A percentile compares a stretch with the other conserved stretches of the same genome.
phyloP scores from a whole-genome alignment of 1,284 basidiomycete species.

The Ganoderma multipileum region DNA sequence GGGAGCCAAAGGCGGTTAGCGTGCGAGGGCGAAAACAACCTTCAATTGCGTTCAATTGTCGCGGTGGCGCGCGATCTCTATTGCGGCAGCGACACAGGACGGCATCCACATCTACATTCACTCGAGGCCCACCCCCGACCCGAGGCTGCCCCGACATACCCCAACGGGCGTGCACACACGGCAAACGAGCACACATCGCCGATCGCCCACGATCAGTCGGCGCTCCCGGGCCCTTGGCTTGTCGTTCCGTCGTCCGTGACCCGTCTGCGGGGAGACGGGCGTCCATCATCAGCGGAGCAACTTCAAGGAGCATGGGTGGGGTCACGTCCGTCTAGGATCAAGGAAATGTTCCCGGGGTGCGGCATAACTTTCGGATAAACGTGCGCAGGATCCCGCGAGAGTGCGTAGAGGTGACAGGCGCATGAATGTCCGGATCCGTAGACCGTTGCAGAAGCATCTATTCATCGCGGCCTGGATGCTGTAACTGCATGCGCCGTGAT shows the following conservation, averaged over 20 bases:
- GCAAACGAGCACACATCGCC: slow-evolving; percentile 26
- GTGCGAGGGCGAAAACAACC: slow-evolving; percentile 31
- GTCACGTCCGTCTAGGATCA: neutral
- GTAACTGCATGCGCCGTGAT: neutral
- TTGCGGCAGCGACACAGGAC: neutral
- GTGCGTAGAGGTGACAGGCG: neutral
- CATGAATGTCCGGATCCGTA: neutral
- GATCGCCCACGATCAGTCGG: slow-evolving; percentile 23
- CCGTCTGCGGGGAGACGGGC: neutral
- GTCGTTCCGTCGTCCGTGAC: neutral
- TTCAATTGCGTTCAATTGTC: slow-evolving; percentile 24
- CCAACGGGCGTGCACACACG: slow-evolving; percentile 26
- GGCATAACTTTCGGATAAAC: slow-evolving; percentile 31
- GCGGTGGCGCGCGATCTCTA: neutral
- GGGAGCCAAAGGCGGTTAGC: slow-evolving; percentile 27
- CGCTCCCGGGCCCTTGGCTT: slow-evolving; percentile 7
- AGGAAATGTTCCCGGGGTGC: neutral
- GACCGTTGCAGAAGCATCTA: neutral
- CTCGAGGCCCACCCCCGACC: slow-evolving; percentile 13
- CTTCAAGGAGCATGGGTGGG: neutral
- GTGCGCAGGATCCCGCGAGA: slow-evolving; percentile 2
- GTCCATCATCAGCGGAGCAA: neutral
- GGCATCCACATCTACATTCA: neutral
- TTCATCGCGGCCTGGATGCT: neutral
- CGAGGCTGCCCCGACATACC: slow-evolving; percentile 32